Conservation (phyloP, 441 rosid species). For the Capsella rubella region DNA sequence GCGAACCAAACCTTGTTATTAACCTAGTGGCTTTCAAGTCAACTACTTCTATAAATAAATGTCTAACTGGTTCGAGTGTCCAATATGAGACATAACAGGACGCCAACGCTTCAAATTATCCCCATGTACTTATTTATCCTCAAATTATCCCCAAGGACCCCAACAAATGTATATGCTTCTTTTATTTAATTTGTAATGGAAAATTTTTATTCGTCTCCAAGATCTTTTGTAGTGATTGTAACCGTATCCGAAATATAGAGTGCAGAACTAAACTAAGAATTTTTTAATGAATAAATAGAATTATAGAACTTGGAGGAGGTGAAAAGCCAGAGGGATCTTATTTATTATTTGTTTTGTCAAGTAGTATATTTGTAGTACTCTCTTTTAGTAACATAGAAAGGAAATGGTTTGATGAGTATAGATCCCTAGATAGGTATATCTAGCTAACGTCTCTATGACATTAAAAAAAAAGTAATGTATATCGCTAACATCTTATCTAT, state of each 20-base stretch:
- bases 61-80: conserved; percentile 7
- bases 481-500: too few relatives aligned
- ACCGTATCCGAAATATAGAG: background rate
- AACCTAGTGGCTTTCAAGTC: conserved; percentile 14
- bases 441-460: too few relatives aligned
- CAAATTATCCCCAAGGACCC: background rate
- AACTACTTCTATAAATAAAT: conserved; percentile 12
- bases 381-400: too few relatives aligned
- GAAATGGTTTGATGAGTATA: background rate
- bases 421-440: too few relatives aligned
- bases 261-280: background rate
- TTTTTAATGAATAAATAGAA: background rate
- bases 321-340: background rate
- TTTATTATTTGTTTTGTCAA: background rate
- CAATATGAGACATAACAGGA: background rate
- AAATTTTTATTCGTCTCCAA: background rate
- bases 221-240: background rate
- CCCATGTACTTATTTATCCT: background rate
- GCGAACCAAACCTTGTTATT: background rate
- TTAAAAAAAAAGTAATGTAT: too few relatives aligned
- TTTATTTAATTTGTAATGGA: background rate
- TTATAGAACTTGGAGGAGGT: background rate
- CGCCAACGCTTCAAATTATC: background rate
- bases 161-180: background rate
- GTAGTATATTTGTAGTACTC: too few relatives aligned